These are phyloP conservation scores for Acarospora socialis DNA, from an alignment of 2,329 filamentous ascomycete genomes.

Conservation along the genomic window DNA sequence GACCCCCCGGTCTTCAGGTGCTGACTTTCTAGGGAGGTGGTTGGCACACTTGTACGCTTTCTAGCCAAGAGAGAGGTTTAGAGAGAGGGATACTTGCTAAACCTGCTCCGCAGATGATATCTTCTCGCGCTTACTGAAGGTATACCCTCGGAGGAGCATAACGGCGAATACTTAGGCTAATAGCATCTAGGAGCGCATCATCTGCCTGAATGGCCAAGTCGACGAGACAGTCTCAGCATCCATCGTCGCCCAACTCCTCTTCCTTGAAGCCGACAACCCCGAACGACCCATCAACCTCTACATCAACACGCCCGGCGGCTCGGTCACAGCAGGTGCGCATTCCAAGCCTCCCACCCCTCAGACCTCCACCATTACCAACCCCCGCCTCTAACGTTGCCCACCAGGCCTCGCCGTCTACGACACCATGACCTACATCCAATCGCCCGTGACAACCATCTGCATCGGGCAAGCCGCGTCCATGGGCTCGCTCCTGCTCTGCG, in stretches of 20 bases:
- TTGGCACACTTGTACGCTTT: constrained; percentile 65
- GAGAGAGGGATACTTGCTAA: too few species aligned
- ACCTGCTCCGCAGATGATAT: constrained; percentile 49
- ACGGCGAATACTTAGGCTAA: constrained; percentile 30
- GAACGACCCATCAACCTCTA: constrained; percentile 94
- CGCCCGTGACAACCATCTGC: constrained; percentile 87
- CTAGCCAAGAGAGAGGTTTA: too few species aligned
- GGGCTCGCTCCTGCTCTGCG: constrained; percentile 77
- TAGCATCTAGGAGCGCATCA: constrained; percentile 62
- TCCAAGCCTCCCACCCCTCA: not conserved
- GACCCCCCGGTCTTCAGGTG: constrained; percentile 9
- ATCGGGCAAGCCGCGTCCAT: constrained; percentile 90
- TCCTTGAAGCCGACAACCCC: constrained; percentile 92
- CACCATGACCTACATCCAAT: constrained; percentile 93
- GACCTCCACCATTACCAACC: not conserved
- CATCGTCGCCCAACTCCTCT: constrained; percentile 89
- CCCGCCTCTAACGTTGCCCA: constrained; percentile 3
- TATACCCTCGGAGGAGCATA: constrained; percentile 22
- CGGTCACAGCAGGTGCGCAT: constrained; percentile 57
- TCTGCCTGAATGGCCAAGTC: constrained; percentile 84
- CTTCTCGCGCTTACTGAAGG: constrained; percentile 66
- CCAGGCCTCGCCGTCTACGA: constrained; percentile 74
- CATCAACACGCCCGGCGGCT: constrained; percentile 92
- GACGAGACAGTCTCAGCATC: constrained; percentile 85
- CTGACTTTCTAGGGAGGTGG: constrained; percentile 47